phyloP scores from a whole-genome alignment of 352 stramenopile species.

The Pythium apleroticum region DNA sequence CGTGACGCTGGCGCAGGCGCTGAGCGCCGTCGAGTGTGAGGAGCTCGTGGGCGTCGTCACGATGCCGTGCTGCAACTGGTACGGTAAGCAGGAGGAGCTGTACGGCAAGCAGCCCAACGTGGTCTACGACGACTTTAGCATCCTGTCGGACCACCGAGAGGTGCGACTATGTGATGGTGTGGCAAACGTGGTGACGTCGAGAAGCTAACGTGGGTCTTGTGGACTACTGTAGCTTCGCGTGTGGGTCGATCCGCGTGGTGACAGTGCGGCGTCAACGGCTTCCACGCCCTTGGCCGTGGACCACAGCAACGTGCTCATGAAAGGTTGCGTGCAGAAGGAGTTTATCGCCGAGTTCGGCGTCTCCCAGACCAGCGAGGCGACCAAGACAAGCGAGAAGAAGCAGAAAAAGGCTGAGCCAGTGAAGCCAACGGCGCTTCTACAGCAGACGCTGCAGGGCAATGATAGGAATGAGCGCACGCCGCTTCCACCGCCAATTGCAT shows the following conservation, averaged over 20 bases:
- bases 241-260: constrained; percentile 37
- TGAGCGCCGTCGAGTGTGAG: constrained; percentile 63
- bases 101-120: constrained; percentile 54
- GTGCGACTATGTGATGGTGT: constrained; percentile 24
- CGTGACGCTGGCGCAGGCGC: constrained; percentile 70
- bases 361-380: neutral
- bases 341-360: constrained; percentile 23
- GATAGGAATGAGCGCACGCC: neutral
- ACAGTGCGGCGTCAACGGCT: constrained; percentile 23
- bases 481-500: neutral
- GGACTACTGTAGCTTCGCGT: constrained; percentile 19
- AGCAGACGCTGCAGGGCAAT: neutral
- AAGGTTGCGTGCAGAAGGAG: constrained; percentile 51
- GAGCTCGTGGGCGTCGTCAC: constrained; percentile 64
- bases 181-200: neutral
- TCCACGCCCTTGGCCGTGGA: constrained; percentile 8
- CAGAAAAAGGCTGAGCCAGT: constrained; percentile 8
- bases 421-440: neutral
- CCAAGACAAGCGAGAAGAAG: neutral
- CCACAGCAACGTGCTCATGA: constrained; percentile 33
- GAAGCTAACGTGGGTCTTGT: neutral
- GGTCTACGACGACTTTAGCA: constrained; percentile 84
- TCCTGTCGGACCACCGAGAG: constrained; percentile 77
- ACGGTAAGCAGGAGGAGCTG: constrained; percentile 60
- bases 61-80: constrained; percentile 85